A percentile compares a stretch with the other conserved stretches of the same genome.
phyloP scores from a whole-genome alignment of 352 stramenopile species.

The Discostella stelligera region DNA sequence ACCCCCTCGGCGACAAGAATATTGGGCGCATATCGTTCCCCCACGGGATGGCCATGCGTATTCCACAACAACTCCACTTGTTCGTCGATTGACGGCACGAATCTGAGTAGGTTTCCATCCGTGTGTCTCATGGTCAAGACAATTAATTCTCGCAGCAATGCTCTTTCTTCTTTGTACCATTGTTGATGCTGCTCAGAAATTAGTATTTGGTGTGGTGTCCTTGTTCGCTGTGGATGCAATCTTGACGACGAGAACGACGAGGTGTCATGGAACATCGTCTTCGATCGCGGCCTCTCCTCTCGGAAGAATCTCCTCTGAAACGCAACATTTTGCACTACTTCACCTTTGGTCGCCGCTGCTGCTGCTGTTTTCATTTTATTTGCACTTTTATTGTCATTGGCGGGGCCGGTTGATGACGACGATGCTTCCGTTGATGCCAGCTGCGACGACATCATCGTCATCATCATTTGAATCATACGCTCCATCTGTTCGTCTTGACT shows the following conservation, averaged over 20 bases:
- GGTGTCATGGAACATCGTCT: background rate
- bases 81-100: conserved; percentile 24
- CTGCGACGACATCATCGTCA: background rate
- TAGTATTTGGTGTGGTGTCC: background rate
- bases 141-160: conserved; percentile 37
- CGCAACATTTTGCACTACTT: background rate
- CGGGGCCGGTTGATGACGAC: background rate
- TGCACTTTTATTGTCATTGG: background rate
- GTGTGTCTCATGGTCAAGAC: conserved; percentile 33
- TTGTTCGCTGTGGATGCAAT: background rate
- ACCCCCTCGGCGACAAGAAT: conserved; percentile 20
- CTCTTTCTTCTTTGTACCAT: conserved; percentile 27
- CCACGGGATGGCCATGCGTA: conserved; percentile 1
- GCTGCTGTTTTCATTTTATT: background rate
- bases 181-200: conserved; percentile 1
- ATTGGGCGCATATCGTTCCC: conserved; percentile 5
- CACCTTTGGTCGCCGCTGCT: background rate
- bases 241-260: background rate
- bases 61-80: conserved; percentile 15
- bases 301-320: conserved; percentile 4
- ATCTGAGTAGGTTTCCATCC: conserved; percentile 26
- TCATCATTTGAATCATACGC: background rate
- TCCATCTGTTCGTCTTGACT: background rate
- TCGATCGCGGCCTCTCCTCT: background rate
- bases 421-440: background rate